Conservation (phyloP, 352 stramenopile species). For the Pythium catenulatum region DNA sequence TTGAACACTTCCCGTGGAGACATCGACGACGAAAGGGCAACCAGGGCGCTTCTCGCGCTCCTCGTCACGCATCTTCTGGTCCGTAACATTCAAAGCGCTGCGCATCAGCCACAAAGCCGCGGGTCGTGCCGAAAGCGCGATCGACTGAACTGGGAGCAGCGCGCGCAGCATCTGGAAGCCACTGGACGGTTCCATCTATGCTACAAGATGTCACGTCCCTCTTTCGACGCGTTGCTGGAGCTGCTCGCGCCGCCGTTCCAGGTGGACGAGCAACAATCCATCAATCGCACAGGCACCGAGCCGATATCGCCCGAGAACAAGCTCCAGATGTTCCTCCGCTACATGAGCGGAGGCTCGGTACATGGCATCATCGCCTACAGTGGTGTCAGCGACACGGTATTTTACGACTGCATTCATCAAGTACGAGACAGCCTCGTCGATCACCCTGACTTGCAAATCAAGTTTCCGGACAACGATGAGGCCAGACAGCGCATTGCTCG, state of each 20-base stretch:
- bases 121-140: not conserved
- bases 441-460: constrained; percentile 4
- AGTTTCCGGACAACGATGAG: not conserved
- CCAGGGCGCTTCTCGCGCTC: too few species aligned
- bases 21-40: too few species aligned
- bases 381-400: not conserved
- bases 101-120: too few species aligned
- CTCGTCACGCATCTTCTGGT: too few species aligned
- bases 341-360: not conserved
- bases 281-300: not conserved
- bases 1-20: too few species aligned
- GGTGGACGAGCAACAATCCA: constrained; percentile 12
- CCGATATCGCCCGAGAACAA: not conserved
- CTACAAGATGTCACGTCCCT: not conserved
- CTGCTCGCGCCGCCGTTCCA: not conserved
- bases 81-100: too few species aligned
- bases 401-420: not conserved
- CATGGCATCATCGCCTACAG: constrained; percentile 20
- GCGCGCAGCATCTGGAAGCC: not conserved
- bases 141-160: not conserved
- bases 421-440: not conserved
- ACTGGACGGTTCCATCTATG: not conserved
- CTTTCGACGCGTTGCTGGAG: not conserved
- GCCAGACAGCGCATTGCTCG: not conserved
- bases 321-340: constrained; percentile 18